phyloP scores from a whole-genome alignment of 2,329 filamentous ascomycete genomes.

The Orbilia oligospora region DNA sequence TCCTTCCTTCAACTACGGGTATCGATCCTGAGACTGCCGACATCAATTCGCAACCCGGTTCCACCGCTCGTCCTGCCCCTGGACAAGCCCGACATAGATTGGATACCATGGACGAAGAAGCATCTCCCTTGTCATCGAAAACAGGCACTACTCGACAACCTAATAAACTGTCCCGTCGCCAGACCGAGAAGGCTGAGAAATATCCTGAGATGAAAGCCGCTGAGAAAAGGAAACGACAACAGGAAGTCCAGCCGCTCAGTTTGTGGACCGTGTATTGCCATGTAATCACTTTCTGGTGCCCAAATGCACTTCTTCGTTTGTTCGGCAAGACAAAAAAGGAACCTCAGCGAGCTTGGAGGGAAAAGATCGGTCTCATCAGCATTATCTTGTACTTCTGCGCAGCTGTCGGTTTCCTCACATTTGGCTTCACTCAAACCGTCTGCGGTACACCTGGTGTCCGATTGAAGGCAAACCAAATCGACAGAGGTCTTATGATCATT shows the following conservation, averaged over 20 bases:
- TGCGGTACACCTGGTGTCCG: conserved; percentile 81
- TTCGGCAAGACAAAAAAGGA: conserved; percentile 88
- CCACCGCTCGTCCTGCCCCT: conserved; percentile 67
- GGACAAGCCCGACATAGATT: conserved; percentile 67
- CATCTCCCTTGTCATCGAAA: conserved; percentile 62
- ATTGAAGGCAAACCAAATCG: conserved; percentile 85
- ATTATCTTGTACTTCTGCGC: conserved; percentile 90
- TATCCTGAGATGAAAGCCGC: conserved; percentile 67
- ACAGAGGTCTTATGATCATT: conserved; percentile 90
- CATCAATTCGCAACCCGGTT: conserved; percentile 73
- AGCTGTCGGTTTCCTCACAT: conserved; percentile 94
- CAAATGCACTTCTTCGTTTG: conserved; percentile 84
- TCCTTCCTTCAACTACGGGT: conserved; percentile 90
- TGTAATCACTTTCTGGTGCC: conserved; percentile 93
- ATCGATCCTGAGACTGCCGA: conserved; percentile 90
- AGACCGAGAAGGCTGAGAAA: conserved; percentile 58
- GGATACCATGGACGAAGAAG: conserved; percentile 65
- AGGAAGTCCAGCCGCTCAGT: conserved; percentile 82
- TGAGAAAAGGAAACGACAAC: conserved; percentile 66
- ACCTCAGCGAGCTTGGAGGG: conserved; percentile 93
- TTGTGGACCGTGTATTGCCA: conserved; percentile 97
- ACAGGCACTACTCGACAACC: conserved; percentile 65
- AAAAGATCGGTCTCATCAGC: conserved; percentile 97
- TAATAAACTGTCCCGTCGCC: conserved; percentile 64
- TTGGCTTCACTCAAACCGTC: conserved; percentile 92